Evolutionary conservation across 2,329 filamentous ascomycete species (phyloP).

Genomic region (Alternaria viburni): DNA sequence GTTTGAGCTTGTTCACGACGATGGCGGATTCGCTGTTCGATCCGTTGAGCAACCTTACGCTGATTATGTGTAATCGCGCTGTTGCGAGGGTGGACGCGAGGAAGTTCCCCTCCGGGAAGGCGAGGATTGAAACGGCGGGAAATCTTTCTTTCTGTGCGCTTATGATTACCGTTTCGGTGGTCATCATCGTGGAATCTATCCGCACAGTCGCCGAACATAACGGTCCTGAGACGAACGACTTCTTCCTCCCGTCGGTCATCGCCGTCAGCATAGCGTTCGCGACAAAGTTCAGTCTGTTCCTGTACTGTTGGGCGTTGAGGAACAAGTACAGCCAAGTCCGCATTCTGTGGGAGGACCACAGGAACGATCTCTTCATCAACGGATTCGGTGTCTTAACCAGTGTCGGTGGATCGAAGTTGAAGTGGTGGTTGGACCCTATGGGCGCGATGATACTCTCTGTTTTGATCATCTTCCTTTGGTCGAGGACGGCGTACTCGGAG

Average conservation of each 20-base stretch:
- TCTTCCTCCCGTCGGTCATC: conserved; percentile 83
- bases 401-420: conserved; percentile 85
- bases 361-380: conserved; percentile 97
- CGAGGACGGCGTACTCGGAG: conserved; percentile 83
- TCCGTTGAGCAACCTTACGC: conserved; percentile 83
- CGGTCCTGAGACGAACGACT: conserved; percentile 61
- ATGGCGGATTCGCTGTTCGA: conserved; percentile 97
- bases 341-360: conserved; percentile 95
- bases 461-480: conserved; percentile 81
- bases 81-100: conserved; percentile 85
- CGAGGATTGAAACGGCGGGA: conserved; percentile 90
- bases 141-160: conserved; percentile 97
- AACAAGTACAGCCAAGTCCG: conserved; percentile 90
- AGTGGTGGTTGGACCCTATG: conserved; percentile 94
- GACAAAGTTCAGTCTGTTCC: conserved; percentile 81
- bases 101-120: conserved; percentile 90
- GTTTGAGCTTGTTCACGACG: conserved; percentile 77
- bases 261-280: conserved; percentile 82
- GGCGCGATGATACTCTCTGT: conserved; percentile 85
- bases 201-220: conserved; percentile 66
- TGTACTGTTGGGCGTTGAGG: conserved; percentile 91
- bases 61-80: conserved; percentile 86
- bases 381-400: conserved; percentile 90
- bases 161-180: conserved; percentile 90
- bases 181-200: conserved; percentile 87